A percentile compares a stretch with the other conserved stretches of the same genome.
These are phyloP conservation scores for Lecanicillium sp. DNA, from an alignment of 2,329 filamentous ascomycete genomes.

Conservation along the genomic window DNA sequence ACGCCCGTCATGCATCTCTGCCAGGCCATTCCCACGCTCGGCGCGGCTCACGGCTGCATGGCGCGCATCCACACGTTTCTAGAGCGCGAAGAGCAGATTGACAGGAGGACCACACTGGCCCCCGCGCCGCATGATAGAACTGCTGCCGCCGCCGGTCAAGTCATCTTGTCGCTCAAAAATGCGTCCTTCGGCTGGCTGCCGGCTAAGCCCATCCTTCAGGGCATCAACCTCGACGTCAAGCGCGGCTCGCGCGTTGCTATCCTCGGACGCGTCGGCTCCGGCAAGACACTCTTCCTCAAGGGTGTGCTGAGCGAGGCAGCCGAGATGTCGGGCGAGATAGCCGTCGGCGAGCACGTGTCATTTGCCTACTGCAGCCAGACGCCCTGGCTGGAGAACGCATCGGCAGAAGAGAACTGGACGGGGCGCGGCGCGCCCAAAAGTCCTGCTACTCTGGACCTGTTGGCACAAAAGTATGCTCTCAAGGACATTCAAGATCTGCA, in stretches of 20 bases:
- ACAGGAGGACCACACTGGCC: not conserved
- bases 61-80: not conserved
- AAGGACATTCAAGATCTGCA: not conserved
- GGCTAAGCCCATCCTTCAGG: not conserved
- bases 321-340: not conserved
- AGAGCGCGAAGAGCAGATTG: not conserved
- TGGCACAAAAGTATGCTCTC: not conserved
- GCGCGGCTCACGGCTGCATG: conserved; percentile 4
- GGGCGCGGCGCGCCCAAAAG: not conserved
- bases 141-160: too few relatives aligned
- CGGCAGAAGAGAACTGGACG: conserved; percentile 4
- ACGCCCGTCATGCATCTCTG: conserved; percentile 5
- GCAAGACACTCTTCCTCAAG: conserved; percentile 2
- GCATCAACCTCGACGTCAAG: conserved; percentile 4
- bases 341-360: not conserved
- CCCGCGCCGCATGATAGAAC: too few relatives aligned
- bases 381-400: conserved; percentile 4
- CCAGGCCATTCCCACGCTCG: not conserved
- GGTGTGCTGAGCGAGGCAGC: not conserved
- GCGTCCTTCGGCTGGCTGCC: not conserved
- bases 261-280: not conserved
- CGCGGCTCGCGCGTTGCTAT: conserved; percentile 3
- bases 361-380: conserved; percentile 7
- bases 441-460: too few relatives aligned
- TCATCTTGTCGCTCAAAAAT: not conserved